A percentile compares a stretch with the other conserved stretches of the same genome.
These are phyloP conservation scores for Pontederia paniculata DNA, from an alignment of 176 grass and related monocot species.

Conservation along the genomic window DNA sequence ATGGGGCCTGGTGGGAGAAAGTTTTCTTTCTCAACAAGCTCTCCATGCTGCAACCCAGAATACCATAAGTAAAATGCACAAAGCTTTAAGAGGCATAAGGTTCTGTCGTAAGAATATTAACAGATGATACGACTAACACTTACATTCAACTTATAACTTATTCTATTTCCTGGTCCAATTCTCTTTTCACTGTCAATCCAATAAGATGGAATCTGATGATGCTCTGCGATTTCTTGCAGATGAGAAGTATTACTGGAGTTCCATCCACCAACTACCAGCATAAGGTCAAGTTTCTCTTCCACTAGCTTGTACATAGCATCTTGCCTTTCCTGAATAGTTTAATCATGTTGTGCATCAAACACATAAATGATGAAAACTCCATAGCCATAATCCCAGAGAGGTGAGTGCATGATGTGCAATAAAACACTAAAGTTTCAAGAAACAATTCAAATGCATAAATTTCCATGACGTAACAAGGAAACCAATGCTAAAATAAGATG, in stretches of 20 bases:
- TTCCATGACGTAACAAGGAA: too few relatives aligned
- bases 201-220: conserved; percentile 73
- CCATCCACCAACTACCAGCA: conserved; percentile 96
- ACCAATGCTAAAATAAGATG: too few relatives aligned
- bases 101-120: not conserved
- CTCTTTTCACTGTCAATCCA: conserved; percentile 87
- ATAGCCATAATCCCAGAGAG: too few relatives aligned
- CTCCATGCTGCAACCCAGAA: conserved; percentile 52
- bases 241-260: conserved; percentile 99
- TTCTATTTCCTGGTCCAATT: conserved; percentile 93
- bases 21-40: too few relatives aligned
- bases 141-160: conserved; percentile 93
- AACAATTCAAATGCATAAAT: too few relatives aligned
- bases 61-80: not conserved
- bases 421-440: too few relatives aligned
- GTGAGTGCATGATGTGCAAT: too few relatives aligned
- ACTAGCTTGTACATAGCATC: conserved; percentile 89
- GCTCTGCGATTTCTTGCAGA: conserved; percentile 95
- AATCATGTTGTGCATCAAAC: not conserved
- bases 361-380: too few relatives aligned
- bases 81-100: not conserved
- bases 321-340: conserved; percentile 71
- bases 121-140: not conserved
- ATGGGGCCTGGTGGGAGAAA: too few relatives aligned
- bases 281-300: conserved; percentile 92